These are phyloP conservation scores for Cyberlindnera saturnus DNA, from an alignment of 805 yeast genomes.

Conservation along the genomic window DNA sequence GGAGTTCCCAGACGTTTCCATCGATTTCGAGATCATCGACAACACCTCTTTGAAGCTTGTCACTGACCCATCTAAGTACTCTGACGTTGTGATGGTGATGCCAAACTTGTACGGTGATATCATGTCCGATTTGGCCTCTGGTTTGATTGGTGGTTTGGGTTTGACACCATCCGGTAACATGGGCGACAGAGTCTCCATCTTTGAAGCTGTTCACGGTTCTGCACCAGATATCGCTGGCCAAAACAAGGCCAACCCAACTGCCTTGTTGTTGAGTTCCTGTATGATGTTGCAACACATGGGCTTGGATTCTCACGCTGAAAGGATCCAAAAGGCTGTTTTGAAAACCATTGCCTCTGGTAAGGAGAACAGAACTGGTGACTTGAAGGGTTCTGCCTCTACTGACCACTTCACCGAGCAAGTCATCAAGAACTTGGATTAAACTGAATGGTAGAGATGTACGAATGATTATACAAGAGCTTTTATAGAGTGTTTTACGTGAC, in stretches of 20 bases:
- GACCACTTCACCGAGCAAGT: conserved; percentile 87
- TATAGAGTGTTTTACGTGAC: too few relatives aligned
- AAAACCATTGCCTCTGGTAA: conserved; percentile 91
- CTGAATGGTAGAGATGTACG: background rate
- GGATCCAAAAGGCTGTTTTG: conserved; percentile 81
- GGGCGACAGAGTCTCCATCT: conserved; percentile 96
- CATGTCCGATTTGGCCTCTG: conserved; percentile 95
- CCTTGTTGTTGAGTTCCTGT: conserved; percentile 87
- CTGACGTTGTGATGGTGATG: conserved; percentile 89
- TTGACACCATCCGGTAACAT: conserved; percentile 98
- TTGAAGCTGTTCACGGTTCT: conserved; percentile 99
- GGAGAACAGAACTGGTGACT: conserved; percentile 93
- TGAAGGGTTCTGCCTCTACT: conserved; percentile 89
- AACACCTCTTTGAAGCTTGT: conserved; percentile 91
- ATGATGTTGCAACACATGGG: conserved; percentile 99
- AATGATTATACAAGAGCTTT: too few relatives aligned
- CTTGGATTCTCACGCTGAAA: conserved; percentile 71
- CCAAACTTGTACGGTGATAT: conserved; percentile 99
- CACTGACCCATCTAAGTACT: conserved; percentile 78
- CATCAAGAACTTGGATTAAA: conserved; percentile 42
- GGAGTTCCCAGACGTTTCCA: conserved; percentile 86
- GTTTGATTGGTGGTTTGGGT: conserved; percentile 98
- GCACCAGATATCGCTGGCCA: conserved; percentile 99
- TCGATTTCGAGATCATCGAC: conserved; percentile 86
- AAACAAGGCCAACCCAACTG: conserved; percentile 98